phyloP scores from a whole-genome alignment of 164 flowering plant genomes.

The Magnolia sinica region DNA sequence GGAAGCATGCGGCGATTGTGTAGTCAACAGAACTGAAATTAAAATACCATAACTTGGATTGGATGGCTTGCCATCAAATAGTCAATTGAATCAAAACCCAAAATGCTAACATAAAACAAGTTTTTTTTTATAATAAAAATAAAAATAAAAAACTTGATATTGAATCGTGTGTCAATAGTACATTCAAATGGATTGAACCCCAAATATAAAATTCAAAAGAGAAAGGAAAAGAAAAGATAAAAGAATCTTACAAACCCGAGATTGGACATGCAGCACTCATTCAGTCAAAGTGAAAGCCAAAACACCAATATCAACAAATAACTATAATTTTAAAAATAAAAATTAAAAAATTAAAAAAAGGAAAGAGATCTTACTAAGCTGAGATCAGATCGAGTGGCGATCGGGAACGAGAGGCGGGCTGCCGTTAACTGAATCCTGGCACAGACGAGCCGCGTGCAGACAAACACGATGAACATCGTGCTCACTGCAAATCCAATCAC shows the following conservation, averaged over 20 bases:
- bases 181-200: background rate
- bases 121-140: too few species aligned
- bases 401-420: constrained; percentile 58
- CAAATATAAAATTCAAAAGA: background rate
- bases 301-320: background rate
- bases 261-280: background rate
- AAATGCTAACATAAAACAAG: background rate
- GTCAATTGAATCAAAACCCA: background rate
- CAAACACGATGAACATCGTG: constrained; percentile 87
- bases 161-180: background rate
- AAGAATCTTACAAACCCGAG: background rate
- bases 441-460: constrained; percentile 79
- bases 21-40: background rate
- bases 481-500: constrained; percentile 90
- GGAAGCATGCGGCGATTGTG: background rate
- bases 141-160: too few species aligned
- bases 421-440: constrained; percentile 77
- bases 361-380: constrained; percentile 19
- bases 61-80: background rate
- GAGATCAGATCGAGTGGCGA: constrained; percentile 44
- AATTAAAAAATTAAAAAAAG: too few species aligned
- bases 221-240: too few species aligned
- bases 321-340: too few species aligned
- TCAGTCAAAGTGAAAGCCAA: background rate
- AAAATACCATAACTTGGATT: background rate